Evolutionary conservation across 257 asterid species (phyloP), one percentile per base, ranked within the genome.

Genomic region (Leonotis leonurus): DNA sequence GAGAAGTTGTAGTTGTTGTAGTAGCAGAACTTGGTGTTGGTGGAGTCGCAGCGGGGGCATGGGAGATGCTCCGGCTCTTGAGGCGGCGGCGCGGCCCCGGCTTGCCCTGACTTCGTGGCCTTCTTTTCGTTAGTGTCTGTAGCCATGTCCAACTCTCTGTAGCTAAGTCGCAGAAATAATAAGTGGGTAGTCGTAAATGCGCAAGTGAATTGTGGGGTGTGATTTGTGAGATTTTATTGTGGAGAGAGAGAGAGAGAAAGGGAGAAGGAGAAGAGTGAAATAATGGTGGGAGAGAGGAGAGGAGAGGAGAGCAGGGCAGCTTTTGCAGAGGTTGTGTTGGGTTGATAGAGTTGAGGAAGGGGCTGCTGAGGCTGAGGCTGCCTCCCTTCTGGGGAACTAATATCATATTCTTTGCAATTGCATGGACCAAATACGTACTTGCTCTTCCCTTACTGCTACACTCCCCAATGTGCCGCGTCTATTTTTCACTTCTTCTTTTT

Each of bases 1-100:
- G 97, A 86, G 82, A 77, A 86, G 77, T 86, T 89, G 77, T 86
- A 89, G 87, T 89, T 89, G 89, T 89, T 89, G 83, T 89, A 89
- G 86, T 89, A 89, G 66, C 97, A n/a, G n/a, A n/a, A n/a, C n/a
- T n/a, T n/a, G n/a, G n/a, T n/a, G n/a, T 89, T 84, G 62, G 77
- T 83, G 12, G 97, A 90, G 75, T 85, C 93, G 43, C 97, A 90
- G 32, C 97, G 96, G 1, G 97, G 97, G 69, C 97, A 90, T 0
- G 87, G 95, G 14, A 90, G 89, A 67, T 83, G 87, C 77, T 90
- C 96, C 5, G 95, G 85, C 78, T 85, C 95, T 24, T 83, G 78
- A 56, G 96, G 87, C 40, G 86, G 90, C 16, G 58, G 14, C 53
- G 53, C 29, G 6, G 82, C 85, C 1, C 77, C 95, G 53, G 45